Base-by-base conservation (phyloP, 2,329 filamentous ascomycete genomes). In the Clonostachys sp. region DNA sequence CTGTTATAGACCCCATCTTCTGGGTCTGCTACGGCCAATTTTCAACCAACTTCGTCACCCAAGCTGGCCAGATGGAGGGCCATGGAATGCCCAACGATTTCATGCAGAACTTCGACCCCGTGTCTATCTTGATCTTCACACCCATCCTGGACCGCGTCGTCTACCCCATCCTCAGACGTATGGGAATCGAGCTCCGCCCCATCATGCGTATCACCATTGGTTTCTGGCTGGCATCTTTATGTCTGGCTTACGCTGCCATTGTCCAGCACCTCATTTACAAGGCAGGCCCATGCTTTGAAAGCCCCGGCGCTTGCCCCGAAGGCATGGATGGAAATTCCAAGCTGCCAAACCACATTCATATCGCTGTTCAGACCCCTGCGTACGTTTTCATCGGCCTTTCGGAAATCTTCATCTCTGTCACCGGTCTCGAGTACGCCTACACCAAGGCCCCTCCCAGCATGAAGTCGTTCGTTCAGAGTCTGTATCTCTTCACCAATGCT, bases 371-470 rank as follows among this genome's bases (percentile, higher is more conserved):
- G 55, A 61, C 67, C 0, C 70, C 82, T 12, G 81, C 77, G 33
- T 78, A 81, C 17, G 61, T 84, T 43, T 70, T 83, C 42, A 78
- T 82, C 30, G 80, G 75, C 17, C 63, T 80, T 13, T 72, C 78
- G 0, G 80, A 85, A 60, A 82, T 84, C 48, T 79, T 84, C 57
- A 79, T 80, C 42, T 84, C 80, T 12, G 81, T 89, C 51, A 86
- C 84, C 1, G 80, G 81, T 51, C 75, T 87, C 12, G 86, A 89
- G 61, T 88, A 89, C 54, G 85, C 84, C 16, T 89, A 83, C 65
- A 87, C 83, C 57, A 87, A 89, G 64, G 85, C 86, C 0, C 85
- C 85, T 3, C 76, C 77, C 40, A 80, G 74, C 60, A 87, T 89
- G 83, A 80, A 83, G 61, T 81, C 78, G 1, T 80, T 80, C 70